Base-by-base conservation (phyloP, 148 eudicot genomes). In the Chenopodium quinoa region DNA sequence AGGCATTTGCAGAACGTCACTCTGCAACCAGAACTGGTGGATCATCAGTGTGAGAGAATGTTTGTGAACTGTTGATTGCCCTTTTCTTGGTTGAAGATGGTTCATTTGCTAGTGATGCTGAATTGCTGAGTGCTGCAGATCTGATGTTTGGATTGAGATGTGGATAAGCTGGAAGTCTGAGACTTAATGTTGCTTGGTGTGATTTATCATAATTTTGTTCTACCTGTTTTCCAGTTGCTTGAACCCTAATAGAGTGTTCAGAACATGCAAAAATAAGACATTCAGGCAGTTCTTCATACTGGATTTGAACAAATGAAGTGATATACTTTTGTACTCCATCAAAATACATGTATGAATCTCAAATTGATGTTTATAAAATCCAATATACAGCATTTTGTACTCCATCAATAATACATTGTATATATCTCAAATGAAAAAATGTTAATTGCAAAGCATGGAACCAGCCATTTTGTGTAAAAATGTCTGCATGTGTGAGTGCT, bases 1-100 rank as follows among this genome's bases (percentile, higher is more conserved):
- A 88, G 84, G 88, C 95, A 66, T 94, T 94, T 84, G 98, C 90
- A 87, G 91, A 90, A 54, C 91, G 91, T 31, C 97, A 92, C 83
- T 88, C 89, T 12, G 81, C 85, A 76, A 71, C 80, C 25, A 60
- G 75, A 75, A 66, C 80, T 70, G 58, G 60, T n/a, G 72, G 71
- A 64, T 75, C 79, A 64, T 31, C 60, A 13, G 78, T 67, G 17
- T 83, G 73, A 83, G 25, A 73, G 25, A 23, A 73, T 48, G 76
- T 19, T 44, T 8, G 23, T 60, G 56, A 46, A 14, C 20, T 46
- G 1, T 22, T 25, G 27, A 27, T 63, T 11, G 32, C 14, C 82
- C 44, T 8, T 62, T 3, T 72, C 25, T 20, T 44, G 63, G 22
- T 6, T 14, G 16, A 20, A 58, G 40, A 47, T 9, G 63, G 14